phyloP scores from a whole-genome alignment of 768 basidiomycete genomes.

The Tylopilus balloui region DNA sequence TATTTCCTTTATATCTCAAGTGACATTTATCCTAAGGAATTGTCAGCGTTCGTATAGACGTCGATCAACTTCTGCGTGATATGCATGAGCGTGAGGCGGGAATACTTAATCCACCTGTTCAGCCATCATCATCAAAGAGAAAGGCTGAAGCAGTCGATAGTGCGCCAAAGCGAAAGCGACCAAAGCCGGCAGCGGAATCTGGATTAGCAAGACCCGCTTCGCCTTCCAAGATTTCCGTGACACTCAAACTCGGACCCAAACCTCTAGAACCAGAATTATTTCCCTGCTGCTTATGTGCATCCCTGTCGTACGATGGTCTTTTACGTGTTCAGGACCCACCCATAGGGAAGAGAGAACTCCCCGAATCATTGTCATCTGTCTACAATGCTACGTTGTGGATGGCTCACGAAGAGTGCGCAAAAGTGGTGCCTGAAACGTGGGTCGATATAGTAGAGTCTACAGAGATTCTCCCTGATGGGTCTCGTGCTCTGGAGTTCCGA shows the following conservation, averaged over 20 bases:
- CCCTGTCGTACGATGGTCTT: slow-evolving; percentile 48
- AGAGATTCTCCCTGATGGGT: slow-evolving; percentile 30
- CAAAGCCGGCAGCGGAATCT: slow-evolving; percentile 10
- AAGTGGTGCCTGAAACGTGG: slow-evolving; percentile 87
- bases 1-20: slow-evolving; percentile 24
- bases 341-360: slow-evolving; percentile 46
- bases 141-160: slow-evolving; percentile 34
- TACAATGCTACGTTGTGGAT: slow-evolving; percentile 45
- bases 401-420: slow-evolving; percentile 80
- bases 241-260: slow-evolving; percentile 62
- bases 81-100: slow-evolving; percentile 62
- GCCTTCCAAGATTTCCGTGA: slow-evolving; percentile 46
- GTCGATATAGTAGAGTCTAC: slow-evolving; percentile 61
- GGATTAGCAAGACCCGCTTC: slow-evolving; percentile 11
- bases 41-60: slow-evolving; percentile 84
- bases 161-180: slow-evolving; percentile 24
- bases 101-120: slow-evolving; percentile 10
- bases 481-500: slow-evolving; percentile 39
- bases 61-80: slow-evolving; percentile 77
- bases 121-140: slow-evolving; percentile 33
- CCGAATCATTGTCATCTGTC: slow-evolving; percentile 32
- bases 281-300: slow-evolving; percentile 69
- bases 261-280: slow-evolving; percentile 52
- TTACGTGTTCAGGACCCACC: slow-evolving; percentile 69
- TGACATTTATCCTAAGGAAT: slow-evolving; percentile 6